Percentiles rank a stretch among this genome's conserved stretches.
Conservation (phyloP, 208 protist species). For the Naegleria gruberi region DNA sequence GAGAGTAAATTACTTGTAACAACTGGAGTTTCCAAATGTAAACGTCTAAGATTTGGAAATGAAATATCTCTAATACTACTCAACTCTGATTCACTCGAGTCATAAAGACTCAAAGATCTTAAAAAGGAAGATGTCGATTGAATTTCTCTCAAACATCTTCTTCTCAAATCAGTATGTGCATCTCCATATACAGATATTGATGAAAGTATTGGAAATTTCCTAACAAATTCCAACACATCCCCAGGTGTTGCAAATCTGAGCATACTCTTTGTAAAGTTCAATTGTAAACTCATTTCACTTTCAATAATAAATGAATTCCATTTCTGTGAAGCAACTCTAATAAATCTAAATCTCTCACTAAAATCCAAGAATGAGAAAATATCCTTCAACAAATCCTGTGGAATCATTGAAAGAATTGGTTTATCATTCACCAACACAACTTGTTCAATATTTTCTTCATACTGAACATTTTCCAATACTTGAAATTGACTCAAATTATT, state of each 20-base stretch:
- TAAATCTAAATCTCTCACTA: not conserved
- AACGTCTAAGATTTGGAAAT: not conserved
- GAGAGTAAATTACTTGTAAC: not conserved
- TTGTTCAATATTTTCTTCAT: too few relatives aligned
- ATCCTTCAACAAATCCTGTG: not conserved
- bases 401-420: not conserved
- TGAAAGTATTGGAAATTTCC: not conserved
- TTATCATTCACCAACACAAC: too few relatives aligned
- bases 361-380: not conserved
- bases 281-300: not conserved
- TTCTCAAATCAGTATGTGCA: not conserved
- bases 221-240: not conserved
- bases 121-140: not conserved
- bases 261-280: not conserved
- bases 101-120: not conserved
- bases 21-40: not conserved
- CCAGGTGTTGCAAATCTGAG: not conserved
- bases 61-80: not conserved
- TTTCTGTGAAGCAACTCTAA: not conserved
- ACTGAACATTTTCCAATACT: too few relatives aligned
- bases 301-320: not conserved
- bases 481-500: too few relatives aligned
- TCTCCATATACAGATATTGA: not conserved
- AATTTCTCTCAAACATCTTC: not conserved
- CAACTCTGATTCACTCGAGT: not conserved